phyloP scores from a whole-genome alignment of 139 green algal species.

The Volvox africanus region DNA sequence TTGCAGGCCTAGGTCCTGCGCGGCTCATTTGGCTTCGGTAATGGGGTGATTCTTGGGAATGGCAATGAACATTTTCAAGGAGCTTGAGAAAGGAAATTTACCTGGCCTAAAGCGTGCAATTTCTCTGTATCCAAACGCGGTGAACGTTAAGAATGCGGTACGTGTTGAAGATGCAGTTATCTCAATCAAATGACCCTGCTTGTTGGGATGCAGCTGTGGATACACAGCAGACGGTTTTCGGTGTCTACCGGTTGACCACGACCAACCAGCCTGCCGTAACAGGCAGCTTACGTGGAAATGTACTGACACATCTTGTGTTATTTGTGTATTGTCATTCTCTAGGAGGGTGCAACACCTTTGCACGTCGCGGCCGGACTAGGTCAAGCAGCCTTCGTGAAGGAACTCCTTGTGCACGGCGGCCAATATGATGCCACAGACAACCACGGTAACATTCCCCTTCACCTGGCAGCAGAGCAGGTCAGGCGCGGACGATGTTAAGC shows the following conservation, averaged over 20 bases:
- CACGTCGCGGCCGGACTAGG: slow-evolving; percentile 45
- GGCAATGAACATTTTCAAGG: slow-evolving; percentile 22
- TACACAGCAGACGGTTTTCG: not conserved
- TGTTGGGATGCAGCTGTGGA: not conserved
- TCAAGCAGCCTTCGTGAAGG: slow-evolving; percentile 16
- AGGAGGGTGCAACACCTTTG: slow-evolving; percentile 46
- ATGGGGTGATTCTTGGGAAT: not conserved
- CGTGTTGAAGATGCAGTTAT: not conserved
- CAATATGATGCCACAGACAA: slow-evolving; percentile 32
- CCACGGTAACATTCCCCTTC: slow-evolving; percentile 50
- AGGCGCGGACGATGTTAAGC: not conserved
- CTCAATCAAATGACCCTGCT: not conserved
- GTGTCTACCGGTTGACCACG: not conserved
- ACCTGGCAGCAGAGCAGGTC: slow-evolving; percentile 54
- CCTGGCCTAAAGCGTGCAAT: not conserved
- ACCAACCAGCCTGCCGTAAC: not conserved
- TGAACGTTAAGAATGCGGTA: slow-evolving; percentile 5
- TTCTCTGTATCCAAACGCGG: not conserved
- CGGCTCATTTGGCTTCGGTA: no score
- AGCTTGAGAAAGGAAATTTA: slow-evolving; percentile 22
- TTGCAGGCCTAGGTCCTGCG: no score
- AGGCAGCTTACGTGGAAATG: no score
- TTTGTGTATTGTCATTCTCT: not conserved
- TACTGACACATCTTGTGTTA: not conserved
- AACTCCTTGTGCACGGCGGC: slow-evolving; percentile 48